Percentiles rank a stretch among this genome's conserved stretches.
phyloP scores from a whole-genome alignment of 106 monocot genomes.

The Platanthera guangdongensis region DNA sequence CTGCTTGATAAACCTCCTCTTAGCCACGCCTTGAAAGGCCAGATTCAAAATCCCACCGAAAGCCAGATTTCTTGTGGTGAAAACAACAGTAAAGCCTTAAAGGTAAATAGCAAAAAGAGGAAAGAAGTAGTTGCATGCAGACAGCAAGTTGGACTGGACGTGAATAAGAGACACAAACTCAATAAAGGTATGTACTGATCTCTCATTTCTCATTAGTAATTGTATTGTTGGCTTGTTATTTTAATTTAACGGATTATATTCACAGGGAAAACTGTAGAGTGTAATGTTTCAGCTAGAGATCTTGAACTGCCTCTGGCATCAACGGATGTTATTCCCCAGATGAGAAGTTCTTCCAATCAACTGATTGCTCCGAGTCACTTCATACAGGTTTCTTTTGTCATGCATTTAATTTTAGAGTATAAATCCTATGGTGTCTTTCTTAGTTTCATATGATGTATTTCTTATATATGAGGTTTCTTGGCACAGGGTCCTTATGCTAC shows the following conservation, averaged over 20 bases:
- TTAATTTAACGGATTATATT: neutral
- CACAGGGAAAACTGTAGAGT: slow-evolving; percentile 39
- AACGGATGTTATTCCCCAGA: slow-evolving; percentile 19
- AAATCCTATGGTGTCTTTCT: neutral
- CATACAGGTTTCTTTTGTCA: slow-evolving; percentile 35
- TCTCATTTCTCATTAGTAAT: neutral
- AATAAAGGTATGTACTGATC: slow-evolving; percentile 37
- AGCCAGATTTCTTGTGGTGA: slow-evolving; percentile 18
- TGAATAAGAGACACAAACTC: slow-evolving; percentile 37
- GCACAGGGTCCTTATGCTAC: slow-evolving; percentile 36
- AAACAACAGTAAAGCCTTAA: slow-evolving; percentile 23
- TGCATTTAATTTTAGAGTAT: neutral
- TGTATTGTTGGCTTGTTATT: neutral
- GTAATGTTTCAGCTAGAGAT: slow-evolving; percentile 28
- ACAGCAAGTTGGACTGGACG: slow-evolving; percentile 28
- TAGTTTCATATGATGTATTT: neutral
- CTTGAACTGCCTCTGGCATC: slow-evolving; percentile 21
- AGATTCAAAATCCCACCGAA: slow-evolving; percentile 17
- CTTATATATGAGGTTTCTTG: neutral
- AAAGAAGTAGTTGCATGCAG: slow-evolving; percentile 22
- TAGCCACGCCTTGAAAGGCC: slow-evolving; percentile 21
- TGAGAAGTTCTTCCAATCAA: slow-evolving; percentile 33
- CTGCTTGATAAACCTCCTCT: slow-evolving; percentile 32
- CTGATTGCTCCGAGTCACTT: slow-evolving; percentile 42
- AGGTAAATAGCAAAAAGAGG: slow-evolving; percentile 35